Conservation (phyloP, 768 basidiomycete species). For the Xerocomellus amylosporus region DNA sequence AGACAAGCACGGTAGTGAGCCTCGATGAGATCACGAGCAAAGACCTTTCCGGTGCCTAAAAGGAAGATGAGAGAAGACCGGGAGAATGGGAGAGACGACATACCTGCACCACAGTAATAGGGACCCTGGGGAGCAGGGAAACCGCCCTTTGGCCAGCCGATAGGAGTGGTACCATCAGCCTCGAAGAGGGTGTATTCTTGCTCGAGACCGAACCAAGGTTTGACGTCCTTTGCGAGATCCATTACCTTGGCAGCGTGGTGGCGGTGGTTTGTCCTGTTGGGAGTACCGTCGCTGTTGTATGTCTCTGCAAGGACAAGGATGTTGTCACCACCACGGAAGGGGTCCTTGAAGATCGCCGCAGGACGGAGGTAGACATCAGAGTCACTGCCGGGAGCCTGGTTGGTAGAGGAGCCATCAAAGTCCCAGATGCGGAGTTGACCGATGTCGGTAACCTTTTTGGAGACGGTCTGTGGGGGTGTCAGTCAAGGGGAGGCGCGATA, state of each 20-base stretch:
- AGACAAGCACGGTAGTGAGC: slow-evolving; percentile 98
- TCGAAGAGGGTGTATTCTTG: slow-evolving; percentile 99
- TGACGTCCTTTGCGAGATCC: slow-evolving; percentile 77
- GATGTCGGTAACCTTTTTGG: slow-evolving; percentile 83
- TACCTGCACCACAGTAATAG: slow-evolving; percentile 99
- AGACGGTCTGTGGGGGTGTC: slow-evolving; percentile 61
- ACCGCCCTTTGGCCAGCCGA: slow-evolving; percentile 98
- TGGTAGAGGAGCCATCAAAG: slow-evolving; percentile 97
- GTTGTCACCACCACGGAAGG: slow-evolving; percentile 98
- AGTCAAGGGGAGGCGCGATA: background rate
- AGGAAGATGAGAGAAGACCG: slow-evolving; percentile 9
- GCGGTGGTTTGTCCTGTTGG: slow-evolving; percentile 95
- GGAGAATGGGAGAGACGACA: background rate
- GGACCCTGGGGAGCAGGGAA: slow-evolving; percentile 99
- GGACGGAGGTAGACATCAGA: slow-evolving; percentile 99
- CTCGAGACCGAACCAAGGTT: slow-evolving; percentile 98
- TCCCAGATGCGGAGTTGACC: slow-evolving; percentile 96
- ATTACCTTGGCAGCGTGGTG: slow-evolving; percentile 93
- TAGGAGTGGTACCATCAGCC: slow-evolving; percentile 76
- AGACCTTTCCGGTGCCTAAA: slow-evolving; percentile 92
- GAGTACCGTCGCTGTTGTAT: slow-evolving; percentile 98
- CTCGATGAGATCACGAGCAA: slow-evolving; percentile 97
- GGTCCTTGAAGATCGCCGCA: slow-evolving; percentile 96
- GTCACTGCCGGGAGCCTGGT: slow-evolving; percentile 93
- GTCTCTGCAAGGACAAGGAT: slow-evolving; percentile 96